Evolutionary conservation across 2,329 filamentous ascomycete genomes (phyloP).

Genomic region (Fusarium penzigii): DNA sequence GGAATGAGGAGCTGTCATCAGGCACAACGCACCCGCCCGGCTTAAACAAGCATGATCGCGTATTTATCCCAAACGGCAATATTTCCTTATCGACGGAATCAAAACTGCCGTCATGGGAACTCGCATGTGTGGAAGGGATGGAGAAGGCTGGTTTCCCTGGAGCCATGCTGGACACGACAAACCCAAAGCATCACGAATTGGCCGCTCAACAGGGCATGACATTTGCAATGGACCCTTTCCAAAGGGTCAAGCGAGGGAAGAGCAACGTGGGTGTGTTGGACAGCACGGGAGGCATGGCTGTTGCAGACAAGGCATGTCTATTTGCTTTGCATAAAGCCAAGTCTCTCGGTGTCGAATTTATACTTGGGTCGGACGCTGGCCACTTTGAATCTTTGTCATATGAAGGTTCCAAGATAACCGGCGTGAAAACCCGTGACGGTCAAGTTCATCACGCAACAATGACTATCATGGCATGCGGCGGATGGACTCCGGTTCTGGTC

Average conservation of each 20-base stretch:
- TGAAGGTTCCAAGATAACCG: neutral
- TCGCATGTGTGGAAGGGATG: neutral
- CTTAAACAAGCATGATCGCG: neutral
- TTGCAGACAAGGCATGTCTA: conserved; percentile 2
- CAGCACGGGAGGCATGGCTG: neutral
- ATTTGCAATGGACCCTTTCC: neutral
- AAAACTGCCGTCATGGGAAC: neutral
- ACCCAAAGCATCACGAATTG: neutral
- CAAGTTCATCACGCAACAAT: neutral
- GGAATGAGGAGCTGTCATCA: too few relatives aligned
- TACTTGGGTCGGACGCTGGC: neutral
- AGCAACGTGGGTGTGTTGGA: neutral
- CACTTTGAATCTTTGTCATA: neutral
- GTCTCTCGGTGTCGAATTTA: neutral
- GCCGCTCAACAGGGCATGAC: neutral
- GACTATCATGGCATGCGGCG: conserved; percentile 4
- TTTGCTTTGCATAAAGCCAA: conserved; percentile 7
- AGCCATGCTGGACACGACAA: neutral
- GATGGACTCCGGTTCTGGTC: neutral
- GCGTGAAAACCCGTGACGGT: neutral
- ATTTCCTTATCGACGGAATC: neutral
- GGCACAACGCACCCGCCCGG: neutral
- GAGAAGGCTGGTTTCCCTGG: neutral
- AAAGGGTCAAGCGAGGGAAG: too few relatives aligned
- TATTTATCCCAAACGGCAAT: conserved; percentile 1